phyloP scores from a whole-genome alignment of 2,329 filamentous ascomycete species.

The Aspergillus hiratsukae region DNA sequence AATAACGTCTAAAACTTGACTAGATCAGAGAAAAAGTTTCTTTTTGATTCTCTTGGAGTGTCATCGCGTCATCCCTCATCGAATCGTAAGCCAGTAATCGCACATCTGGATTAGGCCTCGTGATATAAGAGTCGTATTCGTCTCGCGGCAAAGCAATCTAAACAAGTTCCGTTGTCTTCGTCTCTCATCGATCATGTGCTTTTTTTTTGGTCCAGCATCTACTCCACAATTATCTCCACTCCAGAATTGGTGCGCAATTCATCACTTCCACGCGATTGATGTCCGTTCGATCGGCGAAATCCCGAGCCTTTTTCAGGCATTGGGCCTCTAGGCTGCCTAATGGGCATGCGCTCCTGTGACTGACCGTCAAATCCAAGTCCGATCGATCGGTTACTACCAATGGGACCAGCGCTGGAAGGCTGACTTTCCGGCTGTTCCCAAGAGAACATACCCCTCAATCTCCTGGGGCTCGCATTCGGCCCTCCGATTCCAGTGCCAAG shows the following conservation, averaged over 20 bases:
- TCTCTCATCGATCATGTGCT: conserved; percentile 23
- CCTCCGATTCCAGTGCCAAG: conserved; percentile 48
- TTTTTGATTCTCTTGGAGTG: conserved; percentile 37
- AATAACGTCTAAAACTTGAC: conserved; percentile 40
- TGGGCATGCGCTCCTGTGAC: conserved; percentile 51
- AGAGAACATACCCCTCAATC: conserved; percentile 57
- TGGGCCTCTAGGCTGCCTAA: conserved; percentile 60
- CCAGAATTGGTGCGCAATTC: conserved; percentile 58
- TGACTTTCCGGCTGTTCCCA: conserved; percentile 54
- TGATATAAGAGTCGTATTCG: conserved; percentile 40
- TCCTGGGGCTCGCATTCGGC: conserved; percentile 52
- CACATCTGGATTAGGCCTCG: conserved; percentile 35
- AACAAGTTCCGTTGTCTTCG: conserved; percentile 31
- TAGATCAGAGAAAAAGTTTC: conserved; percentile 38
- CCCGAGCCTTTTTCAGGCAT: conserved; percentile 55
- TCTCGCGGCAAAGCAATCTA: conserved; percentile 39
- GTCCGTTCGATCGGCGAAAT: conserved; percentile 59
- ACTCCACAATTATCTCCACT: conserved; percentile 62
- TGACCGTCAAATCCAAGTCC: conserved; percentile 56
- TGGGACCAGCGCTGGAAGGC: conserved; percentile 49
- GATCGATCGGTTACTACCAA: conserved; percentile 61
- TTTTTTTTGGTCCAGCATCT: conserved; percentile 28
- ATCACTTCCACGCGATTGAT: conserved; percentile 59
- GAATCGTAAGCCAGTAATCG: conserved; percentile 44
- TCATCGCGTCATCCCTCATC: conserved; percentile 47